Percentiles rank a stretch among this genome's conserved stretches.
Evolutionary conservation across 345 rosid species (phyloP).

Genomic region (Barbarea vulgaris): DNA sequence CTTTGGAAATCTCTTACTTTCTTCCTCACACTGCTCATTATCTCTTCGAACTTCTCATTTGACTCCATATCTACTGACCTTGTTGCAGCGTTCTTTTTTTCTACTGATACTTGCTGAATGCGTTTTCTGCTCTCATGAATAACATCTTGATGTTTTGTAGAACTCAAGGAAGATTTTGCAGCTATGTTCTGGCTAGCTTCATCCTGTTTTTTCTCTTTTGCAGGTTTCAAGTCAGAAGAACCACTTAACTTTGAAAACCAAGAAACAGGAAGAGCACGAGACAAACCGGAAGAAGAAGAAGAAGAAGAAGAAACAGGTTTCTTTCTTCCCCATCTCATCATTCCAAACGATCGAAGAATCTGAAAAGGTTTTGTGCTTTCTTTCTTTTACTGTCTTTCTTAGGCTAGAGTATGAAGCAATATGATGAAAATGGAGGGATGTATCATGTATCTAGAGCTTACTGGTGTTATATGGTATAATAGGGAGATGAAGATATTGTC

Average conservation of each 20-base stretch:
- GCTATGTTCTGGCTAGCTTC: constrained; percentile 41
- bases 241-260: constrained; percentile 73
- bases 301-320: constrained; percentile 46
- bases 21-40: constrained; percentile 46
- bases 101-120: constrained; percentile 59
- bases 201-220: constrained; percentile 42
- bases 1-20: constrained; percentile 47
- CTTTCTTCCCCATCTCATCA: constrained; percentile 74
- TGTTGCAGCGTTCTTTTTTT: constrained; percentile 50
- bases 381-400: constrained; percentile 1
- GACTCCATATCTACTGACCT: constrained; percentile 40
- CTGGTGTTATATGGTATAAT: constrained; percentile 34
- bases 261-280: constrained; percentile 53
- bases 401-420: constrained; percentile 6
- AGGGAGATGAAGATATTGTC: constrained; percentile 28
- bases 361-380: constrained; percentile 9
- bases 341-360: constrained; percentile 10
- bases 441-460: constrained; percentile 31
- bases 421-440: constrained; percentile 27
- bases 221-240: constrained; percentile 44
- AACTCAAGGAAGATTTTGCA: constrained; percentile 30
- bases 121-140: constrained; percentile 54
- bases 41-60: constrained; percentile 43
- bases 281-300: constrained; percentile 45
- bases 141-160: constrained; percentile 40